Base-by-base conservation (phyloP, 129 eudicot genomes). In the Tanacetum coccineum region DNA sequence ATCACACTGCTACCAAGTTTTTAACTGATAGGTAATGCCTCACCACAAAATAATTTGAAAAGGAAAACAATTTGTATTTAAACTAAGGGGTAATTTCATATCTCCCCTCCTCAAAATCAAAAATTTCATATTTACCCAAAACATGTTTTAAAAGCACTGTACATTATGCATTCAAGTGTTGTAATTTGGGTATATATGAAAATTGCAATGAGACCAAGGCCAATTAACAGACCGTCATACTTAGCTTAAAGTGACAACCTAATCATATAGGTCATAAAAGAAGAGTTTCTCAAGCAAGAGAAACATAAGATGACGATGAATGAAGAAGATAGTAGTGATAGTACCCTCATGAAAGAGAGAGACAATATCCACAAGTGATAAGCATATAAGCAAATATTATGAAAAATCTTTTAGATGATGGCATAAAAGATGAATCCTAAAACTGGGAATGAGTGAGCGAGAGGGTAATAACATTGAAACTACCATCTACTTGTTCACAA, bases 361-460 rank as follows among this genome's bases (percentile, higher is more conserved):
- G 45, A 66, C 58, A 66, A 66, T 32, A 30, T 49, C 71, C 14
- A 51, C 46, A 50, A 66, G 48, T 18, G 14, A 25, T 14, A 30
- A 32, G 39, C 51, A 52, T 51, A 36, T 30, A 49, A 7, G 26
- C 28, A 66, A n/a, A 26, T n/a, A 54, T 7, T 50, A 53, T 52
- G 22, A 9, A 36, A 51, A 32, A 13, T 39, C 10, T 68, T 51
- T 67, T 2, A 11, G 28, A 68, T 22, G 73, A 68, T 39, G 40
- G 20, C 62, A 51, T 11, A 4, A 67, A 67, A 52, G 20, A 13
- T 44, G 42, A n/a, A 68, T 13, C 8, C 40, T 21, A 39, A 52
- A 46, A 25, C 40, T 28, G 21, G 9, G 42, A 26, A 47, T 36
- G 54, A 26, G 64, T 19, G 32, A 7, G 26, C 18, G 64, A 44